These are phyloP conservation scores for Talaromyces pinophilus DNA, from an alignment of 2,329 filamentous ascomycete genomes.

Conservation along the genomic window DNA sequence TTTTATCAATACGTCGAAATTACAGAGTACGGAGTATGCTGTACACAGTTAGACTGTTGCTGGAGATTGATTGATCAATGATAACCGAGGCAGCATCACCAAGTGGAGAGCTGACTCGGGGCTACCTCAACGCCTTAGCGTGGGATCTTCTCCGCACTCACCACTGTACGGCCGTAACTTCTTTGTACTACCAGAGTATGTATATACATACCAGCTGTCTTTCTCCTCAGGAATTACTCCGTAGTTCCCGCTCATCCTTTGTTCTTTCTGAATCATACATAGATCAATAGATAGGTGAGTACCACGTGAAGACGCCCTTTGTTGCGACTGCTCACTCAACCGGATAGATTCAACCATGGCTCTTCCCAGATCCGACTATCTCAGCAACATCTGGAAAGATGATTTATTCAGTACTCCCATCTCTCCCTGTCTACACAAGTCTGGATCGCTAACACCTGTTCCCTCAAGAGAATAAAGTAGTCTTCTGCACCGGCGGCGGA, in stretches of 20 bases:
- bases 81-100: background rate
- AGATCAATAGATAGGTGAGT: background rate
- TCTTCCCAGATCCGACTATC: conserved; percentile 69
- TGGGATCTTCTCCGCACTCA: background rate
- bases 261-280: background rate
- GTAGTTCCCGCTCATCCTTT: background rate
- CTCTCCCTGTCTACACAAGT: no score
- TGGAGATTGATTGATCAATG: no score
- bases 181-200: background rate
- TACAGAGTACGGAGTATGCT: no score
- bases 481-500: conserved; percentile 93
- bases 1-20: background rate
- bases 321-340: background rate
- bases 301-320: background rate
- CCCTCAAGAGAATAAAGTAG: conserved; percentile 74
- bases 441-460: background rate
- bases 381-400: conserved; percentile 83
- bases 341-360: conserved; percentile 55
- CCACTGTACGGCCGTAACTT: background rate
- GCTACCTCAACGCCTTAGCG: background rate
- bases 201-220: background rate
- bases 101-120: background rate
- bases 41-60: no score
- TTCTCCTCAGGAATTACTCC: background rate
- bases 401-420: conserved; percentile 74